A percentile compares a stretch with the other conserved stretches of the same genome.
Evolutionary conservation across 768 basidiomycete genomes (phyloP).

Genomic region (Suillus sp.): DNA sequence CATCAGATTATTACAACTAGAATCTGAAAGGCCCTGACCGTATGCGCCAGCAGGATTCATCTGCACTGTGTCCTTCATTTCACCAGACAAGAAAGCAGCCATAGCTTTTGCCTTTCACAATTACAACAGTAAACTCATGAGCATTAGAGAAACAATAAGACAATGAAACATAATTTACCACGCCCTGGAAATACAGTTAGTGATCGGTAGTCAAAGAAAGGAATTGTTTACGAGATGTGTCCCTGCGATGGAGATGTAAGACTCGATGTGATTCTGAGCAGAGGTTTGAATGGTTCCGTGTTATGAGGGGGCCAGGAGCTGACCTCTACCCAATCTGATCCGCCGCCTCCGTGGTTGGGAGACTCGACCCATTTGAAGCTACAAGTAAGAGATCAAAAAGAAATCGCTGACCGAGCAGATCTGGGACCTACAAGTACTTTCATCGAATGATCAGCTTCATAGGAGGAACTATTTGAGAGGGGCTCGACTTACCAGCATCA

Average conservation of each 20-base stretch:
- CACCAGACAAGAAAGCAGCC: conserved; percentile 92
- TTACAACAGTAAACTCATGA: conserved; percentile 2
- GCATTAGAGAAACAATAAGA: neutral
- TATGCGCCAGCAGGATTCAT: conserved; percentile 81
- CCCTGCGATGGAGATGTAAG: conserved; percentile 82
- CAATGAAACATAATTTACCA: conserved; percentile 47
- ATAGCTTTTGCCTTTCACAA: conserved; percentile 82
- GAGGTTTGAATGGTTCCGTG: neutral
- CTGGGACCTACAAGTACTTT: conserved; percentile 79
- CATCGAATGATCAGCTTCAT: conserved; percentile 13
- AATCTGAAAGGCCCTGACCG: conserved; percentile 40
- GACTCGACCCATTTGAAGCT: conserved; percentile 99
- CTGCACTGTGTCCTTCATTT: conserved; percentile 93
- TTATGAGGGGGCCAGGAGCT: conserved; percentile 12
- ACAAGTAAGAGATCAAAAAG: conserved; percentile 9
- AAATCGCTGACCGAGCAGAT: neutral
- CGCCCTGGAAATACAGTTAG: conserved; percentile 50
- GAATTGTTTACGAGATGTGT: conserved; percentile 69
- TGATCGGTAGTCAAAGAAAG: conserved; percentile 11
- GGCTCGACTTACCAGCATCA: conserved; percentile 41
- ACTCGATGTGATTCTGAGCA: conserved; percentile 76
- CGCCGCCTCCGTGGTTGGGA: conserved; percentile 76
- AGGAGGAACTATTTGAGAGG: conserved; percentile 1
- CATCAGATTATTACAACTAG: neutral
- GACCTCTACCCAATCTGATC: conserved; percentile 90